These are phyloP conservation scores for Psilocybe tampanensis DNA, from an alignment of 768 basidiomycete species.

Conservation along the genomic window DNA sequence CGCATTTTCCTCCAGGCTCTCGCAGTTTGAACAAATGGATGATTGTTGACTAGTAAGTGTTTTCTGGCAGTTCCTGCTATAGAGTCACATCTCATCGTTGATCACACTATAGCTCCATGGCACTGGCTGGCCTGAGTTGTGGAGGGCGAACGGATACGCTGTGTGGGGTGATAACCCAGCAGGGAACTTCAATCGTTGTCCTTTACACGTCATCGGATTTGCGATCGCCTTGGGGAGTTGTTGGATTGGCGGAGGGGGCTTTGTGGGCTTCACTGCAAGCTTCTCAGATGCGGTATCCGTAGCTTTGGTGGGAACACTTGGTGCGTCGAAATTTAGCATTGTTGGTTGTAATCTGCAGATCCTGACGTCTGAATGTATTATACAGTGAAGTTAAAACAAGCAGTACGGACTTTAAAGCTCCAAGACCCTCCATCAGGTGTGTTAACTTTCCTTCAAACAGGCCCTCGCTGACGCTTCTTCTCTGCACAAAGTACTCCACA, in stretches of 20 bases:
- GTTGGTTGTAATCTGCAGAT: no score
- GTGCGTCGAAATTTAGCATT: no score
- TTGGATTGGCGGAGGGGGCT: no score
- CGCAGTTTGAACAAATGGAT: no score
- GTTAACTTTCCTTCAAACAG: conserved; percentile 29
- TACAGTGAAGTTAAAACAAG: background rate
- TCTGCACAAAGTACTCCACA: conserved; percentile 22
- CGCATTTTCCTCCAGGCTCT: no score
- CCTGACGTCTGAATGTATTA: no score
- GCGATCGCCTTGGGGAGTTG: no score
- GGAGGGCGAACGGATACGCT: conserved; percentile 27
- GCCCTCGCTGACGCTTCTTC: conserved; percentile 19
- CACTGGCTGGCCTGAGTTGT: conserved; percentile 17
- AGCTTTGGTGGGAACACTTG: no score
- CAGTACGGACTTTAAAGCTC: background rate
- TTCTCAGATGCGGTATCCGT: no score
- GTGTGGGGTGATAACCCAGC: conserved; percentile 21
- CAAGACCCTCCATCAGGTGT: conserved; percentile 17
- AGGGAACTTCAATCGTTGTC: conserved; percentile 18
- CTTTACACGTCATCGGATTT: no score
- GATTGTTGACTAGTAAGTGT: fast-evolving
- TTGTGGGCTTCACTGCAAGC: no score
- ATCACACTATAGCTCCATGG: conserved; percentile 25
- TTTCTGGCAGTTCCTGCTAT: background rate
- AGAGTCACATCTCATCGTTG: conserved; percentile 16